Conservation (phyloP, 1,284 basidiomycete genomes). For the Puccinia hordei region DNA sequence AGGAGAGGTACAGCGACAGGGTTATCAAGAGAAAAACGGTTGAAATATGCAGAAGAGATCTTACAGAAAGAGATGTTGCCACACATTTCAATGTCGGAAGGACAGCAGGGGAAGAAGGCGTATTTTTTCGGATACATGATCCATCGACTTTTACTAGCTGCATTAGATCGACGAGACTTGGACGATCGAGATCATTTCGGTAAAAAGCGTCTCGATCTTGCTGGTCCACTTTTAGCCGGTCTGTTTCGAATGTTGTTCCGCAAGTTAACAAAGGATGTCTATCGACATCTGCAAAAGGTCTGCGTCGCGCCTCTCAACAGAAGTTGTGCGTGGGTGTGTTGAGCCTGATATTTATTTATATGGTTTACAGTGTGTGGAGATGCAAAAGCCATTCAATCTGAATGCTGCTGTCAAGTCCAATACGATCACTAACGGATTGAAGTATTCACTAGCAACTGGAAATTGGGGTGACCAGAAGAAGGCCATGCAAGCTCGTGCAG, state of each 20-base stretch:
- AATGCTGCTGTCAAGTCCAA: constrained; percentile 89
- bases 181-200: constrained; percentile 99
- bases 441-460: constrained; percentile 96
- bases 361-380: constrained; percentile 93
- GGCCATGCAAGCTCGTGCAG: constrained; percentile 94
- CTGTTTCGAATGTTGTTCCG: constrained; percentile 93
- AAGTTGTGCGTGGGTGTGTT: constrained; percentile 24
- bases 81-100: constrained; percentile 92
- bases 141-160: constrained; percentile 88
- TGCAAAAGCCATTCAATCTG: constrained; percentile 91
- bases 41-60: constrained; percentile 96
- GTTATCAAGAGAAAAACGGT: constrained; percentile 84
- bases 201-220: constrained; percentile 94
- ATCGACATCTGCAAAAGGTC: constrained; percentile 94
- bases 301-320: constrained; percentile 51
- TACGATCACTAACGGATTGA: constrained; percentile 96
- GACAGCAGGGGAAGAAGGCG: constrained; percentile 96
- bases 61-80: constrained; percentile 98
- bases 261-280: constrained; percentile 94
- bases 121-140: constrained; percentile 99
- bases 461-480: constrained; percentile 99
- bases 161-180: constrained; percentile 88
- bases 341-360: constrained; percentile 70
- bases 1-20: constrained; percentile 95
- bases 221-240: constrained; percentile 89